A percentile compares a stretch with the other conserved stretches of the same genome.
These are phyloP conservation scores for Fusarium sp. DNA, from an alignment of 2,329 filamentous ascomycete genomes.

Conservation along the genomic window DNA sequence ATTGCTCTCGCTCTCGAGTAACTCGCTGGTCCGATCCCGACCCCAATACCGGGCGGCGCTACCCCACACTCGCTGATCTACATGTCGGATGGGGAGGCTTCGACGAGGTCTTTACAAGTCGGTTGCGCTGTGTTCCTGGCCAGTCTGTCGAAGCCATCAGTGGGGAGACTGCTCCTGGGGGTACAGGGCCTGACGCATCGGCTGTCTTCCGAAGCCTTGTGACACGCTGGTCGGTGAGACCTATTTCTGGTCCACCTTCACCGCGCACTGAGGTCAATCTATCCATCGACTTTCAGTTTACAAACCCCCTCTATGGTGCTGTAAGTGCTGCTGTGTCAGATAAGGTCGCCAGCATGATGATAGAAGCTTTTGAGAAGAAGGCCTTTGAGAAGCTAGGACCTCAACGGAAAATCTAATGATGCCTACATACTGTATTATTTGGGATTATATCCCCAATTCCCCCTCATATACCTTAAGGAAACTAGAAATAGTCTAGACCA, in stretches of 20 bases:
- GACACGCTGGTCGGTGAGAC: constrained; percentile 73
- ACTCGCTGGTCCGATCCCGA: constrained; percentile 73
- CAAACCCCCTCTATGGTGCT: constrained; percentile 85
- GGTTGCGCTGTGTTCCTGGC: constrained; percentile 78
- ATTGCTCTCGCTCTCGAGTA: constrained; percentile 80
- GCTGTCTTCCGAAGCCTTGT: constrained; percentile 72
- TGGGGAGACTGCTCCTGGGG: constrained; percentile 60
- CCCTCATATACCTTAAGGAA: not conserved
- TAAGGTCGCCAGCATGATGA: constrained; percentile 86
- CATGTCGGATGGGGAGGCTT: constrained; percentile 86
- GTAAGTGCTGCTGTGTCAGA: constrained; percentile 83
- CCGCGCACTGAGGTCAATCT: constrained; percentile 75
- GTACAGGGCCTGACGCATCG: constrained; percentile 51
- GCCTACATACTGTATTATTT: not conserved
- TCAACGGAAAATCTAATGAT: constrained; percentile 19
- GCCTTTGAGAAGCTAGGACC: constrained; percentile 60
- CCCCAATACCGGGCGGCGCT: constrained; percentile 56
- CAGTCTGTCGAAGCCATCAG: constrained; percentile 79
- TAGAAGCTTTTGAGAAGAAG: constrained; percentile 88
- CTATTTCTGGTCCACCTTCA: constrained; percentile 43
- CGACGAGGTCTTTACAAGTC: constrained; percentile 82
- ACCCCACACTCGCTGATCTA: constrained; percentile 79
- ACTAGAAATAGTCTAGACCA: not conserved
- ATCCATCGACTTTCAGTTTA: constrained; percentile 81
- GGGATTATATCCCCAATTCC: not conserved